Evolutionary conservation across 768 basidiomycete genomes (phyloP), one percentile per base, ranked within the genome.

Genomic region (Leccinum rimulosum): DNA sequence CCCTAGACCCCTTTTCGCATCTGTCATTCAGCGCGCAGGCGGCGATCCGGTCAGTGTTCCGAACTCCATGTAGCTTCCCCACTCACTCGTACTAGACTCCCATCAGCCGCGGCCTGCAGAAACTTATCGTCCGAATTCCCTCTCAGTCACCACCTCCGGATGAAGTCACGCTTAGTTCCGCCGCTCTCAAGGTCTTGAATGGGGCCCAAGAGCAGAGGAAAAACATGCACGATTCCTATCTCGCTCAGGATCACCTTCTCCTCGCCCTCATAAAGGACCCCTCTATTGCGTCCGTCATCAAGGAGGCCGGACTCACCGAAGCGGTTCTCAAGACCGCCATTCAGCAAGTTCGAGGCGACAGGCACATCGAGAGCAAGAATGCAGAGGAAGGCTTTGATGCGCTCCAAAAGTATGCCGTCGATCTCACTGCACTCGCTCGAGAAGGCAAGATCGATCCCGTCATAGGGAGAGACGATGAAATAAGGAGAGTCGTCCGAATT

Each of bases 401-500:
- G 1, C 77, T 98, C 31, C 82, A 85, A 62, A 97, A 97, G 74
- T 93, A 93, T 68, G 91, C 91, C 1, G 75, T 89, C 14, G 93
- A 97, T 72, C 76, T 96, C 50, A 97, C 95, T 0, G 79, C 89
- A 4, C 79, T 95, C 3, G 95, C 95, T 31, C 87, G 89, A 70
- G 91, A 93, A 70, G 94, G 95, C 14, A 95, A 95, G 72, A 84
- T 96, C n/a, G 95, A 97, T 72, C 95, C 95, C 4, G 91, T 95
- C 30, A 93, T 97, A 58, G 94, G 95, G 9, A 84, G 93, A 54
- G 94, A 96, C 70, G 89, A 94, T 64, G 94, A 95, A 71, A 95
- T 97, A 63, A 83, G 94, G 54, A 84, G 94, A 49, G 85, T 82
- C 43, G 82, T 94, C 55, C 88, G 93, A 48, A 91, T 94, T 64